phyloP scores from a whole-genome alignment of 2,329 filamentous ascomycete species.

The Fusarium bulbicola region DNA sequence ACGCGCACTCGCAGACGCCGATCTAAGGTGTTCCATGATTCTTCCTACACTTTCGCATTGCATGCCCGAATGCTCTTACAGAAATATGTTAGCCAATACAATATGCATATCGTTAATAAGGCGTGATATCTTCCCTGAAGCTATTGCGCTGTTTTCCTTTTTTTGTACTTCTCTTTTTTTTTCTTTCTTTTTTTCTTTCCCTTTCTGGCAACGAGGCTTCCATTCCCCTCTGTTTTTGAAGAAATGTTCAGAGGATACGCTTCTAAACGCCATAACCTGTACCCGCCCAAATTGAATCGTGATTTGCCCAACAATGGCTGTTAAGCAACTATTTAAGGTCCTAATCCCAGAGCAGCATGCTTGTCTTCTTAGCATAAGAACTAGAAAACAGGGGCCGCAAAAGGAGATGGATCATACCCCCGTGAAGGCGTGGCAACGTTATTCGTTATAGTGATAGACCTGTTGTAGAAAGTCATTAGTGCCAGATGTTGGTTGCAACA shows the following conservation, averaged over 20 bases:
- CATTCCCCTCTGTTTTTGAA: conserved; percentile 7
- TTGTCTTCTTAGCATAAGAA: conserved; percentile 21
- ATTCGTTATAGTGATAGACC: conserved; percentile 94
- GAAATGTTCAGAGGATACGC: conserved; percentile 29
- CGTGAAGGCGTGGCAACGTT: conserved; percentile 43
- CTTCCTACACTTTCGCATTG: neutral
- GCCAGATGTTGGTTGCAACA: neutral
- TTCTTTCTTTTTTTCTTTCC: too few relatives aligned
- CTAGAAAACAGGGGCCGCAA: conserved; percentile 14
- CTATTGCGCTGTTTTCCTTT: neutral
- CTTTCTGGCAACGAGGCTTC: neutral
- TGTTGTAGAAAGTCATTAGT: conserved; percentile 48
- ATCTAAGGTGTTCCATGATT: conserved; percentile 7
- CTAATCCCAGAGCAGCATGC: conserved; percentile 1
- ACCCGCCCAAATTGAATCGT: conserved; percentile 35
- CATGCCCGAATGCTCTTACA: conserved; percentile 3
- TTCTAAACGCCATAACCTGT: conserved; percentile 41
- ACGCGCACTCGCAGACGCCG: neutral
- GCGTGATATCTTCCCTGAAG: neutral
- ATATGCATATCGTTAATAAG: neutral
- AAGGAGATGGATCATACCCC: conserved; percentile 11
- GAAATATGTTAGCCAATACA: conserved; percentile 8
- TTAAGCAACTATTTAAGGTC: neutral
- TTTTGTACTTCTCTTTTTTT: too few relatives aligned
- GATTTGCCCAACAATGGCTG: conserved; percentile 17